Conservation (phyloP, 305 asterid genomes). For the Solanum aculeatissimum region DNA sequence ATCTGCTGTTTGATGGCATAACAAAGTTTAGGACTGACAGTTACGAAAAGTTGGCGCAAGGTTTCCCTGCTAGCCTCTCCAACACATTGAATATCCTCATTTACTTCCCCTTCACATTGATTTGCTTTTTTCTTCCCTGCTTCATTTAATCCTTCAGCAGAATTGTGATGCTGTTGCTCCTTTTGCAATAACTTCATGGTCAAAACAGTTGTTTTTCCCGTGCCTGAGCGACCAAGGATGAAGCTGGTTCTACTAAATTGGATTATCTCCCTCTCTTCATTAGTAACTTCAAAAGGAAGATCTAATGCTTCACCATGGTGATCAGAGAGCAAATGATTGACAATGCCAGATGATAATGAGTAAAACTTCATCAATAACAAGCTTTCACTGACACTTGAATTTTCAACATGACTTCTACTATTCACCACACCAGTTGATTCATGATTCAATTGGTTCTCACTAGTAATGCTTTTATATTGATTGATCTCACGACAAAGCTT, state of each 20-base stretch:
- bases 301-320: slow-evolving; percentile 30
- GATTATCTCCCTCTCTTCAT: slow-evolving; percentile 50
- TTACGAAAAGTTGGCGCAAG: slow-evolving; percentile 56
- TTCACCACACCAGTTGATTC: slow-evolving; percentile 14
- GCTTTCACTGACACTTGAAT: slow-evolving; percentile 57
- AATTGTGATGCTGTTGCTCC: slow-evolving; percentile 38
- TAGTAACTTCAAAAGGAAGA: slow-evolving; percentile 65
- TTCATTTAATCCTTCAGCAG: slow-evolving; percentile 15
- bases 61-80: slow-evolving; percentile 1
- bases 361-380: slow-evolving; percentile 52
- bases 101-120: background rate
- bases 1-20: slow-evolving; percentile 62
- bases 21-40: slow-evolving; percentile 63
- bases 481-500: slow-evolving; percentile 10
- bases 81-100: background rate
- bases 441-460: background rate
- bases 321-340: slow-evolving; percentile 49
- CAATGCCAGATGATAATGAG: slow-evolving; percentile 35
- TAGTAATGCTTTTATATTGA: slow-evolving; percentile 27
- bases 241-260: slow-evolving; percentile 40
- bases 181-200: slow-evolving; percentile 52
- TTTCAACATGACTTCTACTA: slow-evolving; percentile 34
- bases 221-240: slow-evolving; percentile 68
- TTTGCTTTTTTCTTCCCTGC: background rate
- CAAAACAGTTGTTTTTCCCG: slow-evolving; percentile 62